Evolutionary conservation across 768 basidiomycete species (phyloP).

Genomic region (Suillus weaverae): DNA sequence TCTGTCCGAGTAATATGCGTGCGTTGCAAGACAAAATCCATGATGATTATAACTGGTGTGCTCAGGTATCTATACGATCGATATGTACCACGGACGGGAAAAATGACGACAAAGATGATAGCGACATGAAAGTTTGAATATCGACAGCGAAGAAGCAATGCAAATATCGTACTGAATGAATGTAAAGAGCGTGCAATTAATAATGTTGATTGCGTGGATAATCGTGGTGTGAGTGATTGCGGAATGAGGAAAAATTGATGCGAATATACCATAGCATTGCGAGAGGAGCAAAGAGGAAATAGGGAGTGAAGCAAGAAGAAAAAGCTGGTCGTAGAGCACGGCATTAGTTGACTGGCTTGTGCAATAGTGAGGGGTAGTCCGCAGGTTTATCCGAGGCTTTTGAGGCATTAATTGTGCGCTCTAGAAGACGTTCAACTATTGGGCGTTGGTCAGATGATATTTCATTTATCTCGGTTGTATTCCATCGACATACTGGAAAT

Average conservation of each 20-base stretch:
- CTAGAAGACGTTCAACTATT: constrained; percentile 69
- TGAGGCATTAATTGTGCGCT: constrained; percentile 42
- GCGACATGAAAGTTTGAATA: constrained; percentile 28
- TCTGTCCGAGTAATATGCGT: background rate
- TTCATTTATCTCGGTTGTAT: constrained; percentile 16
- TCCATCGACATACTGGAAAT: constrained; percentile 61
- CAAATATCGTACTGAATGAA: constrained; percentile 26
- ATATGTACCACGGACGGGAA: constrained; percentile 15
- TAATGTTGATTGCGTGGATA: constrained; percentile 36
- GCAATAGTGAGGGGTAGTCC: constrained; percentile 30
- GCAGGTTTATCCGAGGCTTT: constrained; percentile 30
- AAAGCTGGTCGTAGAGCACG: constrained; percentile 11
- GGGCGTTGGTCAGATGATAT: constrained; percentile 6
- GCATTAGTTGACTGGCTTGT: constrained; percentile 24
- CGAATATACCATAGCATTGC: constrained; percentile 39
- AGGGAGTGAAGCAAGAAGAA: constrained; percentile 14
- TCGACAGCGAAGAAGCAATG: constrained; percentile 32
- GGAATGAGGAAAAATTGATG: constrained; percentile 31
- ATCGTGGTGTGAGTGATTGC: constrained; percentile 31
- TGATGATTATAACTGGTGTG: constrained; percentile 22
- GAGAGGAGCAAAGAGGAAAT: constrained; percentile 23
- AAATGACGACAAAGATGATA: constrained; percentile 18
- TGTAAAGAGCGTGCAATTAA: constrained; percentile 34
- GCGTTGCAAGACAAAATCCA: constrained; percentile 3
- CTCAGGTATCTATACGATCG: constrained; percentile 14